phyloP scores from a whole-genome alignment of 2,329 filamentous ascomycete species.

The Claviceps sp. region DNA sequence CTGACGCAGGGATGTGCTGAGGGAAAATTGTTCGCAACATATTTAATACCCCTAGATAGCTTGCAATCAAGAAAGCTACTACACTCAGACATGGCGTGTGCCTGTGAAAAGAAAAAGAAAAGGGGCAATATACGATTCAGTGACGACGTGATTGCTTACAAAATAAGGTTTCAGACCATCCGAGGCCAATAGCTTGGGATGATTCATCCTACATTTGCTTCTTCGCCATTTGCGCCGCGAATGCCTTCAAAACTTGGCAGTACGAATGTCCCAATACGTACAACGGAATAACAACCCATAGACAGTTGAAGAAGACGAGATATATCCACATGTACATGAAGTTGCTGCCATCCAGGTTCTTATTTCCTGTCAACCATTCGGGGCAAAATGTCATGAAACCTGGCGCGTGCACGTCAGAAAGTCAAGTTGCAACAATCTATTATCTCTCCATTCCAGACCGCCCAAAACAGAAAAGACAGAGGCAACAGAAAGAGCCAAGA shows the following conservation, averaged over 20 bases:
- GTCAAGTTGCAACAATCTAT: background rate
- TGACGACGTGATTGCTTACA: too few relatives aligned
- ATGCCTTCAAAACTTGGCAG: too few relatives aligned
- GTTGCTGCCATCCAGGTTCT: conserved; percentile 51
- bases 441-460: too few relatives aligned
- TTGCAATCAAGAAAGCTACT: background rate
- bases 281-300: conserved; percentile 49
- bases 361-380: conserved; percentile 50
- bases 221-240: too few relatives aligned
- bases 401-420: conserved; percentile 11
- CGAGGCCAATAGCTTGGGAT: too few relatives aligned
- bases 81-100: background rate
- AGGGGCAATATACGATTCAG: too few relatives aligned
- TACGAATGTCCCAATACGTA: too few relatives aligned
- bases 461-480: too few relatives aligned
- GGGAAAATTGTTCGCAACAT: background rate
- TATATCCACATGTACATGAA: conserved; percentile 53
- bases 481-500: too few relatives aligned
- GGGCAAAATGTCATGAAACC: conserved; percentile 61
- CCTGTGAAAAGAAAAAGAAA: conserved; percentile 27
- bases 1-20: background rate
- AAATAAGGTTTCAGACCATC: too few relatives aligned
- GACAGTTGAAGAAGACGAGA: conserved; percentile 52
- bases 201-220: too few relatives aligned
- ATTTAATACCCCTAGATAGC: conserved; percentile 8